Conservation (phyloP, 768 basidiomycete species). For the Boletus rubescentipes region DNA sequence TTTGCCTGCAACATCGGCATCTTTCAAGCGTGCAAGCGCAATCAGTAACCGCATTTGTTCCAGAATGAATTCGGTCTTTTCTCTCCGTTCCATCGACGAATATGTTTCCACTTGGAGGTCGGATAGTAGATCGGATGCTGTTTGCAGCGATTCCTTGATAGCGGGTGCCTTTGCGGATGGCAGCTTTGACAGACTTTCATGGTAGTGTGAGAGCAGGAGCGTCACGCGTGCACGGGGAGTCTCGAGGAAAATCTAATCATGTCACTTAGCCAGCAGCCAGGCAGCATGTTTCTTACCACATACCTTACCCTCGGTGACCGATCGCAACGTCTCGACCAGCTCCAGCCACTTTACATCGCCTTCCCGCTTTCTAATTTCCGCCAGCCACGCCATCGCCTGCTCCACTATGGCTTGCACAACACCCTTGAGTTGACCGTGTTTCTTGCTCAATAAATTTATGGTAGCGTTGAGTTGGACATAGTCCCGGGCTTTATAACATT, state of each 20-base stretch:
- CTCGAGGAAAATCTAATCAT: constrained; percentile 86
- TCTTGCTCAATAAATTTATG: constrained; percentile 77
- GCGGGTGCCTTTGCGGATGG: constrained; percentile 39
- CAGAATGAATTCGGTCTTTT: constrained; percentile 97
- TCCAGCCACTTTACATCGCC: constrained; percentile 81
- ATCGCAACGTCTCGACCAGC: constrained; percentile 83
- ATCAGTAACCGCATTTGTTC: constrained; percentile 95
- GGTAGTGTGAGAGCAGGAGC: constrained; percentile 77
- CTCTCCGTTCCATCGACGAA: constrained; percentile 95
- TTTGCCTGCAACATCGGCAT: constrained; percentile 57
- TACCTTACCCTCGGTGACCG: constrained; percentile 96
- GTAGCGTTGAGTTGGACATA: constrained; percentile 69
- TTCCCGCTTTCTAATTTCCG: constrained; percentile 64
- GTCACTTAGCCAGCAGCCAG: neutral
- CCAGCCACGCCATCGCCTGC: constrained; percentile 76
- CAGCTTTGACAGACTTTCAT: constrained; percentile 64
- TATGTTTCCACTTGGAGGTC: constrained; percentile 99
- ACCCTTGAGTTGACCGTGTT: constrained; percentile 94
- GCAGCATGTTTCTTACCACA: constrained; percentile 19
- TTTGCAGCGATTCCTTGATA: constrained; percentile 69
- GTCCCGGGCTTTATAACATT: constrained; percentile 72
- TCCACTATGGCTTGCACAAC: constrained; percentile 93
- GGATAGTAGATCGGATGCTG: constrained; percentile 87
- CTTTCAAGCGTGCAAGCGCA: constrained; percentile 73
- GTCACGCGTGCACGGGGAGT: constrained; percentile 95